A percentile compares a stretch with the other conserved stretches of the same genome.
These are phyloP conservation scores for Osmanthus fragrans DNA, from an alignment of 257 asterid genomes.

Conservation along the genomic window DNA sequence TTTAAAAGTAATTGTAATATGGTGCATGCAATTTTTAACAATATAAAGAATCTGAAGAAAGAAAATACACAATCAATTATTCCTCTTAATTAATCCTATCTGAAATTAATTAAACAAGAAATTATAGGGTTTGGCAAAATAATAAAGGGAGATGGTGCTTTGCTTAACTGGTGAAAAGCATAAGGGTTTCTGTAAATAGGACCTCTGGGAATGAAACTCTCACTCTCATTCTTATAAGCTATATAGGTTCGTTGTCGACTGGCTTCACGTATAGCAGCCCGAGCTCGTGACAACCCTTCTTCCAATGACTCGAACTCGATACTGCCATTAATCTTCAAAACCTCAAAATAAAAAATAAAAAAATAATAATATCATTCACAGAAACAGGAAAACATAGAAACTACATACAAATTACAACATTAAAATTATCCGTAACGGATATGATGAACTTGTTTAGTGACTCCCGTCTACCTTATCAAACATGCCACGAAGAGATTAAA, in stretches of 20 bases:
- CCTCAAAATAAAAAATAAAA: background rate
- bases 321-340: background rate
- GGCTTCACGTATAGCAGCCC: constrained; percentile 37
- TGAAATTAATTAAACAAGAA: background rate
- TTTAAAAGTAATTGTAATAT: no score
- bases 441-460: no score
- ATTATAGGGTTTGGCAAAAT: background rate
- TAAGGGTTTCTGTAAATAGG: constrained; percentile 40
- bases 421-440: background rate
- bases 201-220: constrained; percentile 29
- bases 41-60: no score
- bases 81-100: no score
- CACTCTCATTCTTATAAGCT: constrained; percentile 10
- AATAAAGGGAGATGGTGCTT: constrained; percentile 15
- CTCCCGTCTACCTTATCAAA: background rate
- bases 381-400: background rate
- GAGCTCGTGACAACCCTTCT: constrained; percentile 34
- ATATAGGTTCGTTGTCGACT: background rate
- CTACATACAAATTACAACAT: background rate
- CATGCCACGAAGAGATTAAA: background rate
- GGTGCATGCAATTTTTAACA: no score
- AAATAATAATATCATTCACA: background rate
- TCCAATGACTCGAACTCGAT: constrained; percentile 22
- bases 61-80: no score
- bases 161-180: constrained; percentile 50